Base-by-base conservation (phyloP, 2,329 filamentous ascomycete genomes). In the Blumeriella jaapii region DNA sequence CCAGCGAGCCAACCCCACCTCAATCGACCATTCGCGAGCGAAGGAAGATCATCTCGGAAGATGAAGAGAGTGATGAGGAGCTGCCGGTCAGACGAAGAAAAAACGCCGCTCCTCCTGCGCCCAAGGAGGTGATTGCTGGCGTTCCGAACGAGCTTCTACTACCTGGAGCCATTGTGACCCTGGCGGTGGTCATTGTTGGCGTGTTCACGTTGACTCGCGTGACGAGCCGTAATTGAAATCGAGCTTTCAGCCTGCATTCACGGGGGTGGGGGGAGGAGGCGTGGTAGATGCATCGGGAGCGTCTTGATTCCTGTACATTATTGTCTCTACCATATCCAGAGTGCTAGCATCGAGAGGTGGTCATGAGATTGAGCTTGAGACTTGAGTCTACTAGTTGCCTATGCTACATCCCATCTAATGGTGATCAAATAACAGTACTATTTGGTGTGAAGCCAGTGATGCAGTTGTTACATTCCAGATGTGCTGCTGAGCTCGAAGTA, bases 61-160 rank as follows among this genome's bases (percentile, higher is more conserved):
- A 75, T 23, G 70, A 79, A 10, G 65, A 67, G 46, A 51, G 65
- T 46, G 56, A 69, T 44, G 60, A 69, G 58, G 54, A 57, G 50
- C 29, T 64, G 67, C 46, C 63, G 67, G 32, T 60, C 3, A 44
- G 40, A 41, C 45, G 41, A 58, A 61, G 31, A 56, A 59, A 55
- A 55, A 40, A 48, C 41, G 24, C 43, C 31, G 38, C 47, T 19
- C 32, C 47, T 16, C 59, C 61, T 26, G 62, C 55, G 19, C 57
- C 56, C 12, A 63, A 72, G 36, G 84, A 93, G 60, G 65, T 94
- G 39, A 89, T 98, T 54, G 71, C 78, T 2, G 91, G 91, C 36
- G 82, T 98, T 20, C 86, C 91, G 6, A 98, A 98, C 55, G 91
- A 98, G 54, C 66, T 96, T 36, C 67, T 98, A 12, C 71, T 96